Evolutionary conservation across 805 yeast genomes (phyloP), one percentile per base, ranked within the genome.

Genomic region (Starmerella stigmatis): DNA sequence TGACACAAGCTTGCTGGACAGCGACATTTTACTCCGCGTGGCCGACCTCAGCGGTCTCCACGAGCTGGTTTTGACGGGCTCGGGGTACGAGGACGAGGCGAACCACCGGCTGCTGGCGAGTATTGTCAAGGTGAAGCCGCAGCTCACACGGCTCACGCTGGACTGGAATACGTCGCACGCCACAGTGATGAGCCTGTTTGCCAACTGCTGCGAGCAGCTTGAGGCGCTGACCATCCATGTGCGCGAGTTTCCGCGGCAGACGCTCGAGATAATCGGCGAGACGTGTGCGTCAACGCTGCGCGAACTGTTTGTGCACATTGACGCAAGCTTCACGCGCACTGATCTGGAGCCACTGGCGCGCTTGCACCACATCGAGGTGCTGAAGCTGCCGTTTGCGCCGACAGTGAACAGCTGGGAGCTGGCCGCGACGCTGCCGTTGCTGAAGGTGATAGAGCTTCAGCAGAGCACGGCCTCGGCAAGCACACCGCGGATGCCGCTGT

Each of bases 351-450:
- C 49, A 8, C 34, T 54, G 16, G 11, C 7, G n/a, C 20, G 12
- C 20, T 17, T 53, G 45, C 27, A 27, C 9, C 3, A 12, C 13
- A 42, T 53, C 19, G 36, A 39, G 28, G 36, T 39, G 4, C 37
- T 54, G 21, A 25, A 31, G 36, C 33, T 55, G 38, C 56, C 56
- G 34, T 51, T 50, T 43, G 45, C 43, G 43, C 46, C 46, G 42
- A 29, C 40, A 16, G 44, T 41, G 12, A 33, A 33, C 25, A 52
- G 51, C 29, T 54, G 58, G 58, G 43, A 45, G 17, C 17, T 54
- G 13, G 50, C 44, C 2, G 13, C 25, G 21, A n/a, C 15, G n/a
- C 30, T 54, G 29, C 46, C 44, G 12, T n/a, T 12, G 10, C 37
- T 54, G 21, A 40, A 35, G 17, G 33, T 42, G n/a, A 37, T 54